phyloP scores from a whole-genome alignment of 495 filamentous ascomycete genomes.

The Lindgomyces ingoldianus region DNA sequence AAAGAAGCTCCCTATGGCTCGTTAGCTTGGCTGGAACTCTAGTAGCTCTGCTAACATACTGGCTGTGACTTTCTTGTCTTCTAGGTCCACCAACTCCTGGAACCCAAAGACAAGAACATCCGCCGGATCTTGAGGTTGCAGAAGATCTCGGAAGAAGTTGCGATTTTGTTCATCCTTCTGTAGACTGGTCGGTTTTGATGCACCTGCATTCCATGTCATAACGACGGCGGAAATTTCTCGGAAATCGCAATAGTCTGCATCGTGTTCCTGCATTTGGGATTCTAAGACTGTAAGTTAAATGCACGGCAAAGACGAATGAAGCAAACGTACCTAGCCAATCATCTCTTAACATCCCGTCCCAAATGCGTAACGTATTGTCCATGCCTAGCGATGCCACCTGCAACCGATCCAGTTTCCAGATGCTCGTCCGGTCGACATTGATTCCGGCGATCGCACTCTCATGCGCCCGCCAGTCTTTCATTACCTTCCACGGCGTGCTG shows the following conservation, averaged over 20 bases:
- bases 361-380: conserved; percentile 80
- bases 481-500: conserved; percentile 78
- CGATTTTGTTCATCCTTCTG: conserved; percentile 65
- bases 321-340: conserved; percentile 76
- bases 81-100: conserved; percentile 93
- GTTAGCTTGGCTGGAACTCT: background rate
- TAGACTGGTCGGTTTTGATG: conserved; percentile 79
- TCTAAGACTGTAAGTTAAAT: conserved; percentile 50
- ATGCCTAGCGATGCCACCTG: conserved; percentile 88
- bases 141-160: conserved; percentile 73
- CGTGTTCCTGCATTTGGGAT: conserved; percentile 77
- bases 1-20: conserved; percentile 46
- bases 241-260: conserved; percentile 80
- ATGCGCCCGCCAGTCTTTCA: conserved; percentile 94
- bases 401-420: conserved; percentile 81
- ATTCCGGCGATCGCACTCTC: conserved; percentile 76
- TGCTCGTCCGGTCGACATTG: conserved; percentile 74
- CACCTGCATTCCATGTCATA: conserved; percentile 96
- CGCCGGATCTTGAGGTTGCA: conserved; percentile 70
- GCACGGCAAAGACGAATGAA: background rate
- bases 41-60: conserved; percentile 41
- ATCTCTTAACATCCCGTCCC: conserved; percentile 91
- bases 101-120: conserved; percentile 97
- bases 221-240: conserved; percentile 74
- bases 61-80: conserved; percentile 96